Evolutionary conservation across 371 early-diverging fungal genomes (phyloP).

Genomic region (Apophysomyces variabilis): DNA sequence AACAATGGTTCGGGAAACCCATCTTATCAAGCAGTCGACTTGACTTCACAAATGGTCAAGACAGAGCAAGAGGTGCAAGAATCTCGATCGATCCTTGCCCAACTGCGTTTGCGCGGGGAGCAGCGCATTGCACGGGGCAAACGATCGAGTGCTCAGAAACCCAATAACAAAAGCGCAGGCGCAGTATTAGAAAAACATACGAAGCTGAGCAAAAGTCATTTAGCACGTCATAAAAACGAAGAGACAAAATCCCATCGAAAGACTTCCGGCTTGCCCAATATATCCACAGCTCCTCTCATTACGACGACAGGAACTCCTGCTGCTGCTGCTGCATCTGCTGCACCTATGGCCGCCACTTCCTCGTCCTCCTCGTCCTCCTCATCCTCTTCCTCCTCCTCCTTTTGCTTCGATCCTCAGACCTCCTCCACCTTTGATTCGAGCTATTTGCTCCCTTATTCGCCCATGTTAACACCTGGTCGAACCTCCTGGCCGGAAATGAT

Average conservation of each 20-base stretch:
- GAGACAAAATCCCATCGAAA: background rate
- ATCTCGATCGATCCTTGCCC: slow-evolving; percentile 49
- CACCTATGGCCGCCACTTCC: background rate
- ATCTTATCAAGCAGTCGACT: slow-evolving; percentile 12
- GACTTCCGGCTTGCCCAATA: background rate
- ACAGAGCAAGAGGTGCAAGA: slow-evolving; percentile 52
- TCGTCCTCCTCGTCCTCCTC: background rate
- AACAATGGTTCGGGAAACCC: background rate
- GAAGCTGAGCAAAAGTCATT: slow-evolving; percentile 3
- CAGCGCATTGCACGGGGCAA: slow-evolving; percentile 43
- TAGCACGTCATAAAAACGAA: slow-evolving; percentile 3
- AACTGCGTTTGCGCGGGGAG: slow-evolving; percentile 47
- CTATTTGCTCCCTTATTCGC: slow-evolving; percentile 1
- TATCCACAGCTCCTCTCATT: slow-evolving; percentile 1
- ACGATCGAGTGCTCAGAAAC: slow-evolving; percentile 14
- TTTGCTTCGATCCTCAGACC: background rate
- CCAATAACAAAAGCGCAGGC: slow-evolving; percentile 12
- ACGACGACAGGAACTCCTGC: background rate
- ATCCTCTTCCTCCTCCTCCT: background rate
- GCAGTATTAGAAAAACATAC: slow-evolving; percentile 5
- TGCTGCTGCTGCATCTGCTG: background rate
- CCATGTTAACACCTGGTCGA: slow-evolving; percentile 8
- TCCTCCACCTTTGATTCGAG: background rate
- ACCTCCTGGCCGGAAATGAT: slow-evolving; percentile 1
- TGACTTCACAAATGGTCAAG: slow-evolving; percentile 33